Conservation (phyloP, 2,329 filamentous ascomycete genomes). For the Penicillium sp. region DNA sequence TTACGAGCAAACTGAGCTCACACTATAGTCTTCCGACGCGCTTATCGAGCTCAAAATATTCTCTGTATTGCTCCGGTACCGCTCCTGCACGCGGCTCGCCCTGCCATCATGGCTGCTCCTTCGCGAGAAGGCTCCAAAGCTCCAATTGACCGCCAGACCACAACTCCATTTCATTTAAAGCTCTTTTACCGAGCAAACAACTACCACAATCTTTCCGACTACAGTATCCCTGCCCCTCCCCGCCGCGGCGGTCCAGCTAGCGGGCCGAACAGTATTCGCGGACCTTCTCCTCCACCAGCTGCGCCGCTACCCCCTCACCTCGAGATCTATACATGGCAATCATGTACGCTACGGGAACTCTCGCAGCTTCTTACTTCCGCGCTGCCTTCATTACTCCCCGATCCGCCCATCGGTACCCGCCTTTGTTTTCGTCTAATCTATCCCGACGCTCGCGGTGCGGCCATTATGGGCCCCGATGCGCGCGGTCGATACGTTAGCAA, state of each 20-base stretch:
- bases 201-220: slow-evolving; percentile 60
- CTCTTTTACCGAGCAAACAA: slow-evolving; percentile 75
- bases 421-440: slow-evolving; percentile 86
- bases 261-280: slow-evolving; percentile 42
- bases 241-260: slow-evolving; percentile 25
- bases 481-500: slow-evolving; percentile 69
- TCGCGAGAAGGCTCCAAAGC: slow-evolving; percentile 30
- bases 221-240: slow-evolving; percentile 31
- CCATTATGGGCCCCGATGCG: slow-evolving; percentile 38
- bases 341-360: slow-evolving; percentile 77
- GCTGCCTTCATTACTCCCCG: slow-evolving; percentile 67
- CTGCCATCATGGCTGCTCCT: slow-evolving; percentile 19
- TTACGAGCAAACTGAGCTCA: not conserved
- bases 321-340: slow-evolving; percentile 81
- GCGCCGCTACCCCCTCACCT: slow-evolving; percentile 64
- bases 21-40: not conserved
- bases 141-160: slow-evolving; percentile 65
- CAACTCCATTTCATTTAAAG: slow-evolving; percentile 78
- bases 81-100: not conserved
- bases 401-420: slow-evolving; percentile 74
- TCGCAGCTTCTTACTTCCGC: slow-evolving; percentile 71
- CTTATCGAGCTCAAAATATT: not conserved
- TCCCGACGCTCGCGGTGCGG: slow-evolving; percentile 61
- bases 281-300: slow-evolving; percentile 53
- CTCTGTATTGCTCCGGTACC: not conserved